Conservation (phyloP, 257 asterid species). For the Vinca minor region DNA sequence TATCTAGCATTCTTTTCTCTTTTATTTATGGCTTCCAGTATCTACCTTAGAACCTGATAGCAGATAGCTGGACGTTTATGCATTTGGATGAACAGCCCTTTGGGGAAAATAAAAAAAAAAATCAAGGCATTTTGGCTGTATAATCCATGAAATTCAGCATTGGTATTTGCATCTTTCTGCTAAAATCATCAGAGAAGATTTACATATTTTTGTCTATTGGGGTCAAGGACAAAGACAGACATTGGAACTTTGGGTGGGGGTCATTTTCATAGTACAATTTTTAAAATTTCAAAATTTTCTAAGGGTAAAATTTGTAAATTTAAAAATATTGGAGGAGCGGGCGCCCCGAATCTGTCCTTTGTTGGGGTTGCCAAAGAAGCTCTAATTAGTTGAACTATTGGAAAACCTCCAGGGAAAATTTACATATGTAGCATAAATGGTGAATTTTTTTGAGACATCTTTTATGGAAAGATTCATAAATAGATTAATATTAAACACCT, state of each 20-base stretch:
- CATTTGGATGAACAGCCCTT: background rate
- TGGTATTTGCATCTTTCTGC: background rate
- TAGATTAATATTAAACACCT: background rate
- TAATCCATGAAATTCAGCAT: background rate
- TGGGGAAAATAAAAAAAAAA: too few species aligned
- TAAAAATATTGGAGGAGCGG: too few species aligned
- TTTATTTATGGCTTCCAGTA: slow-evolving; percentile 1
- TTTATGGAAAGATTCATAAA: too few species aligned
- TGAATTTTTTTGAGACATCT: too few species aligned
- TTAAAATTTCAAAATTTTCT: too few species aligned
- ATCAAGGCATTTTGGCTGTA: too few species aligned
- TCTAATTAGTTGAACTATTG: background rate
- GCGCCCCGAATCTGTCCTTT: too few species aligned
- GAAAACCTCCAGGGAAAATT: too few species aligned
- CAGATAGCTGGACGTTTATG: background rate
- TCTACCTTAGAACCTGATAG: slow-evolving; percentile 5
- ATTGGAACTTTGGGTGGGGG: too few species aligned
- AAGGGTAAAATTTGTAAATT: too few species aligned
- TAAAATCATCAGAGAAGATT: background rate
- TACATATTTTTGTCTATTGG: background rate
- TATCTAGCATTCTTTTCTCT: slow-evolving; percentile 32
- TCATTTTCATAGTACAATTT: too few species aligned
- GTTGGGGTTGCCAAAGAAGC: background rate
- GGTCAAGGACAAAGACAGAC: too few species aligned
- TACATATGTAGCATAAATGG: background rate